These are phyloP conservation scores for Cyberlindnera saturnus DNA, from an alignment of 805 yeast species.

Conservation along the genomic window DNA sequence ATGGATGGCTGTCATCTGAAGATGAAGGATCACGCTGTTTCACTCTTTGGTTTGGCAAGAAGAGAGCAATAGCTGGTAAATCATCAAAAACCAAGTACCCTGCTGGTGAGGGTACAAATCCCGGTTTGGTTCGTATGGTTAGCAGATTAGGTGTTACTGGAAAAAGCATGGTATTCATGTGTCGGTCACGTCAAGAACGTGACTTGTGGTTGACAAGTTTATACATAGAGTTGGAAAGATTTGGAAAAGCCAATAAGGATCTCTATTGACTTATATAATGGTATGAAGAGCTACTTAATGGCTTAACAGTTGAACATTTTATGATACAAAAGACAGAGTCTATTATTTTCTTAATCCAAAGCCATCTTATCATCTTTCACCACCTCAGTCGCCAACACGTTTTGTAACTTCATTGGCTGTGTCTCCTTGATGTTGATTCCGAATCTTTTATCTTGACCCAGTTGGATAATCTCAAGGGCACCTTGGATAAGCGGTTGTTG, in stretches of 20 bases:
- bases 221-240: slow-evolving; percentile 30
- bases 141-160: slow-evolving; percentile 63
- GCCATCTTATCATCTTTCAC: slow-evolving; percentile 11
- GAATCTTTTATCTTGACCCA: slow-evolving; percentile 62
- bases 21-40: slow-evolving; percentile 72
- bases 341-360: slow-evolving; percentile 7
- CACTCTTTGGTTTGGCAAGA: slow-evolving; percentile 77
- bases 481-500: slow-evolving; percentile 35
- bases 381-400: slow-evolving; percentile 3
- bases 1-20: slow-evolving; percentile 83
- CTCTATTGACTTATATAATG: not conserved
- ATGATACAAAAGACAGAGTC: not conserved
- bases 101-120: slow-evolving; percentile 27
- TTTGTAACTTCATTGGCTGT: slow-evolving; percentile 41
- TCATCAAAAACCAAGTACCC: not conserved
- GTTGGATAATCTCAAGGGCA: slow-evolving; percentile 48
- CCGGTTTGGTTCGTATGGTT: slow-evolving; percentile 39
- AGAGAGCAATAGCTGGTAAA: slow-evolving; percentile 36
- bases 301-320: not conserved
- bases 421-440: slow-evolving; percentile 64
- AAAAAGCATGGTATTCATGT: slow-evolving; percentile 64
- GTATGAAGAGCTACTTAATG: not conserved
- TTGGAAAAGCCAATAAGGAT: slow-evolving; percentile 12
- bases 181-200: slow-evolving; percentile 74
- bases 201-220: slow-evolving; percentile 68